These are phyloP conservation scores for Salix caprea DNA, from an alignment of 345 rosid genomes.

Conservation along the genomic window DNA sequence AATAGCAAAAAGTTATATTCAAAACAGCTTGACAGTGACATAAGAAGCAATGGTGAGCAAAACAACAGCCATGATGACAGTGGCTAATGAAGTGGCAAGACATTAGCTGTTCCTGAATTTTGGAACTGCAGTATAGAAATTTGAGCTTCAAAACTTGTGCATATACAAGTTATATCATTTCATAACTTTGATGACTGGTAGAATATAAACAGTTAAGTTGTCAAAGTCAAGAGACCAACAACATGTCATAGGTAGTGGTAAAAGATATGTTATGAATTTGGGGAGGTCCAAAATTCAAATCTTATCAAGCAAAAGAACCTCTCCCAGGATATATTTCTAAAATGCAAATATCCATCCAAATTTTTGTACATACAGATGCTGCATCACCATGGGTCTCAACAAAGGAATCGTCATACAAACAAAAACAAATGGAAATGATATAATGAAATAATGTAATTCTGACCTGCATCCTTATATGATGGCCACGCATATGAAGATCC, in stretches of 20 bases:
- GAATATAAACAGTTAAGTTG: not conserved
- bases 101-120: not conserved
- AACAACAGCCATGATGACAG: not conserved
- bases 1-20: not conserved
- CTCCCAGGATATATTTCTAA: not conserved
- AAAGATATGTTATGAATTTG: not conserved
- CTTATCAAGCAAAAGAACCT: not conserved
- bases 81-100: not conserved
- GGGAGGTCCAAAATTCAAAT: not conserved
- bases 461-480: slow-evolving; percentile 78
- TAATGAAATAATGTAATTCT: slow-evolving; percentile 6
- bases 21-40: not conserved
- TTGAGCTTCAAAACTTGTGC: too few relatives aligned
- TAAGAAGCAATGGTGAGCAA: not conserved
- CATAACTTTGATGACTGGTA: not conserved
- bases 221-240: not conserved
- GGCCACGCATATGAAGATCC: slow-evolving; percentile 99
- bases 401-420: not conserved
- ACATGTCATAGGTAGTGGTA: not conserved
- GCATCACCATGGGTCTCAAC: not conserved
- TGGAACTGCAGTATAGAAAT: too few relatives aligned
- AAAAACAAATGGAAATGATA: not conserved
- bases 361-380: not conserved
- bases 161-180: too few relatives aligned
- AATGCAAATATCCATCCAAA: not conserved